phyloP scores from a whole-genome alignment of 2,329 filamentous ascomycete genomes.

The Apiospora hydei region DNA sequence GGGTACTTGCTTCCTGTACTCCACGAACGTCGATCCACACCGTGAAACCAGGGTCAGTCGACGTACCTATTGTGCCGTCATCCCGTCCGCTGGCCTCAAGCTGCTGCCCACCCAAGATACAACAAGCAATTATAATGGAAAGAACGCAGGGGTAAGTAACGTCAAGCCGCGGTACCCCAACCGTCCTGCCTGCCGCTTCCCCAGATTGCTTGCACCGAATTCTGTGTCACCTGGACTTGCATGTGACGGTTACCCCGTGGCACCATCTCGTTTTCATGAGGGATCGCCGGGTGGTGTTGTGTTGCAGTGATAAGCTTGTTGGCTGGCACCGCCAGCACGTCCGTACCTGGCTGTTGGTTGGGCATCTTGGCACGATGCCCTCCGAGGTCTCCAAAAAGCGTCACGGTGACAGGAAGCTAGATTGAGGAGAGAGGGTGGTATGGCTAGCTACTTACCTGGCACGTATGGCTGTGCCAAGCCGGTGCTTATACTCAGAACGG shows the following conservation, averaged over 20 bases:
- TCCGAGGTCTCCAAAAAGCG: not conserved
- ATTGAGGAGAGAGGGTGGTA: constrained; percentile 15
- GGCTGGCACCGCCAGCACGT: constrained; percentile 14
- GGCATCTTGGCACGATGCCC: constrained; percentile 8
- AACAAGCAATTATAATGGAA: not conserved
- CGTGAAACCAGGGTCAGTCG: not conserved
- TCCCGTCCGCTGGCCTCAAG: not conserved
- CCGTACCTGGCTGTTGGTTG: not conserved
- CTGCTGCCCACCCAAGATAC: not conserved
- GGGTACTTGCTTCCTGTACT: constrained; percentile 3
- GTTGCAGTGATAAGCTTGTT: not conserved
- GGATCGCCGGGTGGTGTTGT: constrained; percentile 3
- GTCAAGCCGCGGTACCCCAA: constrained; percentile 9
- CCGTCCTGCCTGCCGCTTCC: not conserved
- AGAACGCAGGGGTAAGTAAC: not conserved
- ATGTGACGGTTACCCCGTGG: not conserved
- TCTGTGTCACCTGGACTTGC: not conserved
- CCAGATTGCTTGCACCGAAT: not conserved
- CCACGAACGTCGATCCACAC: not conserved
- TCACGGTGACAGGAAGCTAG: constrained; percentile 32
- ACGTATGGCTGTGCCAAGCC: not conserved
- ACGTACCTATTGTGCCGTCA: not conserved
- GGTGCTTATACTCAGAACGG: constrained; percentile 22
- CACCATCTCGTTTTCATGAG: not conserved
- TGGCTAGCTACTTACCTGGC: not conserved